Conservation (phyloP, 1,139 yeast genomes). For the Yamadazyma blattariae region DNA sequence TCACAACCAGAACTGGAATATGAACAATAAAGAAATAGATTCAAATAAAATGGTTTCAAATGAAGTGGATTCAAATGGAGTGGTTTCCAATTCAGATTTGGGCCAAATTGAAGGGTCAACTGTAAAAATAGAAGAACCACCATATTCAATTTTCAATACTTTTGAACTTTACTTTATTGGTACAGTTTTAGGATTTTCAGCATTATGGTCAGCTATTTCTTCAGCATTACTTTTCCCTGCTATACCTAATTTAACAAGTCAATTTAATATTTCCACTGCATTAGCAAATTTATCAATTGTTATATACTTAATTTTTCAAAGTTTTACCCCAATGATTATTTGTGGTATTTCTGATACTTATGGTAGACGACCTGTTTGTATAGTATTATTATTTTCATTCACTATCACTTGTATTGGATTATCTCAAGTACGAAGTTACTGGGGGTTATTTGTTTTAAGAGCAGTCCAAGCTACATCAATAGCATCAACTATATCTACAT, state of each 20-base stretch:
- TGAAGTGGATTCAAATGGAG: too few species aligned
- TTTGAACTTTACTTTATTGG: constrained; percentile 21
- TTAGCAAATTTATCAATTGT: constrained; percentile 66
- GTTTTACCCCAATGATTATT: constrained; percentile 61
- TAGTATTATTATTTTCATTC: constrained; percentile 40
- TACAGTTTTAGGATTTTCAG: constrained; percentile 23
- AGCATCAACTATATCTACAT: constrained; percentile 66
- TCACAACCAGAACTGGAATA: too few species aligned
- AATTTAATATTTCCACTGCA: constrained; percentile 54
- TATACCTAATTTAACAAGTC: constrained; percentile 47
- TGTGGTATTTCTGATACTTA: constrained; percentile 63
- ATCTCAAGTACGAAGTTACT: constrained; percentile 21
- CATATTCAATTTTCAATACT: constrained; percentile 11
- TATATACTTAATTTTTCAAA: constrained; percentile 69
- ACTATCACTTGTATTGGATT: constrained; percentile 24
- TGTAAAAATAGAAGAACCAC: too few species aligned
- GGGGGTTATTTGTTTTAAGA: constrained; percentile 33
- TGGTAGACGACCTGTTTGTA: constrained; percentile 67
- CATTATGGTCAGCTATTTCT: constrained; percentile 63
- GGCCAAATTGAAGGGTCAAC: too few species aligned
- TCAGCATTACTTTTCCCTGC: constrained; percentile 77
- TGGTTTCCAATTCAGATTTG: too few species aligned
- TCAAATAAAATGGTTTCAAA: too few species aligned
- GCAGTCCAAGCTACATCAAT: constrained; percentile 70
- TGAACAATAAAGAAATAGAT: too few species aligned